Percentiles rank a stretch among this genome's conserved stretches.
These are phyloP conservation scores for Chlamydomonas applanata DNA, from an alignment of 139 green algal species.

Conservation along the genomic window DNA sequence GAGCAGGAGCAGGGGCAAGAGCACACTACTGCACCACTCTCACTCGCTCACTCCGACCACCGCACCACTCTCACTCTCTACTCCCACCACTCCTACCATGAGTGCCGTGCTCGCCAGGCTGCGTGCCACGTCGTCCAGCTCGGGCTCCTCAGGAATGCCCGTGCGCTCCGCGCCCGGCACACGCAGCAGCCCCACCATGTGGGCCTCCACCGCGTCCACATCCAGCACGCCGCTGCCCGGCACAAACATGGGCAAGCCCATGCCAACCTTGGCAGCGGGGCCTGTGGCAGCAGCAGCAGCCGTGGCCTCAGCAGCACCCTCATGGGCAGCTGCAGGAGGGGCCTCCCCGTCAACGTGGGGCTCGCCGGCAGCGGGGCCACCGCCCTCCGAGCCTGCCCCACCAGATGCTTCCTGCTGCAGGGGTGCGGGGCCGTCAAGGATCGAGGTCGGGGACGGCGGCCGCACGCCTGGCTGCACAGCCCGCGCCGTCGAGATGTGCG, in stretches of 20 bases:
- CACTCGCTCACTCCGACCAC: too few relatives aligned
- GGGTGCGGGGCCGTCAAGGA: constrained; percentile 7
- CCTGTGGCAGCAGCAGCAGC: not conserved
- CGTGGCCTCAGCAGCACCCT: not conserved
- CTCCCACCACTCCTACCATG: constrained; percentile 24
- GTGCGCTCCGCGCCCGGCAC: constrained; percentile 27
- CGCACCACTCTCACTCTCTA: too few relatives aligned
- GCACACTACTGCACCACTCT: too few relatives aligned
- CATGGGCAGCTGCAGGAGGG: not conserved
- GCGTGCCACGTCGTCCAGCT: constrained; percentile 16
- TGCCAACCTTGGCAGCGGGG: too few relatives aligned
- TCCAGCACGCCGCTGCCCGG: constrained; percentile 22
- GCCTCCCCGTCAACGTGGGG: not conserved
- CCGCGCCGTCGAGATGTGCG: not conserved
- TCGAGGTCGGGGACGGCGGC: constrained; percentile 16
- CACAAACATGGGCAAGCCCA: constrained; percentile 4
- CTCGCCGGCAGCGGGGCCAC: too few relatives aligned
- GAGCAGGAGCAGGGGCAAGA: too few relatives aligned
- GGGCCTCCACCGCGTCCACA: constrained; percentile 42
- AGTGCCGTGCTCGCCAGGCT: constrained; percentile 35
- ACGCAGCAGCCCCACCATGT: constrained; percentile 40
- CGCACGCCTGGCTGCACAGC: not conserved
- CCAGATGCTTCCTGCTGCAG: too few relatives aligned
- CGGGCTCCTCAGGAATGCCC: not conserved
- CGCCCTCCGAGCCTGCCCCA: too few relatives aligned